Base-by-base conservation (phyloP, 2,329 filamentous ascomycete genomes). In the Leptographium lundbergii region DNA sequence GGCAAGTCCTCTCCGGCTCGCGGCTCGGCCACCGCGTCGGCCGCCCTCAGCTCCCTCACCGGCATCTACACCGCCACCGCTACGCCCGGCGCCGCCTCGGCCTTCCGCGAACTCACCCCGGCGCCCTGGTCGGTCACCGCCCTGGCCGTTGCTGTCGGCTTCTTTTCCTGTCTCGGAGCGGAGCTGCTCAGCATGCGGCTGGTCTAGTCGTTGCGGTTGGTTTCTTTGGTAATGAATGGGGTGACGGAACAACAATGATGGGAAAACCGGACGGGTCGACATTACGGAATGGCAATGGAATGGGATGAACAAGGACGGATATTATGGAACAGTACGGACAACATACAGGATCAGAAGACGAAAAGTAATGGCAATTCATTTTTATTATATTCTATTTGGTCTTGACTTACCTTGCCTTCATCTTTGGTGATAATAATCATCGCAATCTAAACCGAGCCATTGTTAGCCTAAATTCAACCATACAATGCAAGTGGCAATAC, bases 31-130 rank as follows among this genome's bases (percentile, higher is more conserved):
- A 14, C 36, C 7, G 39, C 39, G 47, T 56, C 29, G 24, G 53
- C 19, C 53, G 47, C 27, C 24, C 52, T 51, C 29, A 3, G 32
- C 14, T 85, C 64, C 73, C 72, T 63, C 27, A 70, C 67, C 1
- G 68, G 68, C 22, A 61, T 70, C 10, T 70, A 67, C 60, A 70
- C 68, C 0, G 68, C 68, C n/a, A 70, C 68, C 6, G 56, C 62
- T n/a, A 66, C 65, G 17, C 65, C 65, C 4, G 59, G 53, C 11
- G 62, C 57, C 51, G 63, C 54, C n/a, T 52, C 4, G 17, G 2
- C 14, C 6, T 24, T 22, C 7, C 25, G 14, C 10, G 24, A 10
- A 9, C 42, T 11, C 25, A 24, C 45, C 1, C 22, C 39, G 4
- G 34, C 57, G 1, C 3, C 19, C 2, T 22, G 17, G 54, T 52